Base-by-base conservation (phyloP, 2,329 filamentous ascomycete species). In the Fusarium staphyleae region DNA sequence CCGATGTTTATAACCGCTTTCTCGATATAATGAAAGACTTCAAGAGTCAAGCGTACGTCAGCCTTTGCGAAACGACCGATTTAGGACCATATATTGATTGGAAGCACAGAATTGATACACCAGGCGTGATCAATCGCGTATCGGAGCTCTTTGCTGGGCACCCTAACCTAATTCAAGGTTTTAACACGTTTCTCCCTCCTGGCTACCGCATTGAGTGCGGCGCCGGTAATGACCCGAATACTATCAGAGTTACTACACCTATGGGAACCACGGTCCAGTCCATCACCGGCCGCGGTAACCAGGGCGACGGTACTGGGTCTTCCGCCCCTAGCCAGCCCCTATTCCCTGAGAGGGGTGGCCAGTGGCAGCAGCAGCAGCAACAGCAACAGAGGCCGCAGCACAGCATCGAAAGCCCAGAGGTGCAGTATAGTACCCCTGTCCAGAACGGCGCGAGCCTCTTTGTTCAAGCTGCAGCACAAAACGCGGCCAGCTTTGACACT, bases 21-120 rank as follows among this genome's bases (percentile, higher is more conserved):
- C 78, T 99, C 37, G 95, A 99, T 66, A 99, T 99, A 41, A 99
- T 99, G 95, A 99, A 99, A 70, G 95, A 99, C 67, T 99, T 99
- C 74, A 99, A 99, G 76, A 96, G 92, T 67, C 93, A 96, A 76
- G 92, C 93, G 85, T 93, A 79, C 77, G 89, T 82, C 48, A 16
- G 14, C 39, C 33, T 19, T 3, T 22, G 11, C 14, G n/a, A 9
- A 8, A 35, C 22, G 47, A 36, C 12, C 19, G 12, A 34, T 15
- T 1, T 11, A 9, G 14, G 13, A 8, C 18, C 10, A 8, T 9
- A 33, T 52, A 52, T 67, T 77, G 59, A 79, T 60, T 9, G 22
- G 22, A 43, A 52, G 19, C 19, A 19, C 52, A 88, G 89, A 3
- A 99, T 99, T 67, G 95, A 99, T 71, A 99, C 95, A 0, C 95